Evolutionary conservation across 805 yeast species (phyloP), one percentile per base, ranked within the genome.

Genomic region (Yarrowia yakushimensis): DNA sequence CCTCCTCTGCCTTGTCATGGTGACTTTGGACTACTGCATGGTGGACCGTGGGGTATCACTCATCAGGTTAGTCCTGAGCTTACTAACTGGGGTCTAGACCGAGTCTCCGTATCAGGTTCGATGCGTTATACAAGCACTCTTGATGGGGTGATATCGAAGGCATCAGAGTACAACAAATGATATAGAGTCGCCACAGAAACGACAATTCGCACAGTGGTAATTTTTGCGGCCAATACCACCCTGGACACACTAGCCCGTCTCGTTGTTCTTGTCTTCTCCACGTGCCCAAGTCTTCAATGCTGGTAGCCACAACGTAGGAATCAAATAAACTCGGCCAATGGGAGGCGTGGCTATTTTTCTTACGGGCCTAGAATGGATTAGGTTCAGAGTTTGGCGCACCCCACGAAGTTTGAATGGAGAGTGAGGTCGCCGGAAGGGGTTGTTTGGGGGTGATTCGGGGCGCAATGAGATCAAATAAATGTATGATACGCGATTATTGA

Each of bases 341-440:
- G 8, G 57, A 48, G 15, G n/a, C 6, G 20, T 6, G 31, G 25
- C 30, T 13, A 33, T 18, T 18, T 33, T 22, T n/a, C 57, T 48
- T 48, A 48, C 57, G 41, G 54, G 57, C 23, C 57, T 48, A 48
- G 57, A 48, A 33, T 48, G 57, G 41, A 34, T 48, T n/a, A 48
- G 31, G 57, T 48, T 48, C 13, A 22, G 33, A 23, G 57, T 25
- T 31, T 33, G 57, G 41, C 39, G 39, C 57, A 31, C 57, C 57
- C 41, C 57, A 48, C 41, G 57, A 48, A 48, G 39, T 18, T 48
- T 8, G 30, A 30, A 30, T 23, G 30, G 23, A 11, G 33, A 23
- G 50, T 11, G 34, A 43, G 33, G 34, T 9, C 2, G 17, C 15
- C 11, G 50, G 18, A 41, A 13, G 45, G 18, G 12, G 42, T 2